phyloP scores from a whole-genome alignment of 192 early-diverging fungal species.

The Coemansia sp. region DNA sequence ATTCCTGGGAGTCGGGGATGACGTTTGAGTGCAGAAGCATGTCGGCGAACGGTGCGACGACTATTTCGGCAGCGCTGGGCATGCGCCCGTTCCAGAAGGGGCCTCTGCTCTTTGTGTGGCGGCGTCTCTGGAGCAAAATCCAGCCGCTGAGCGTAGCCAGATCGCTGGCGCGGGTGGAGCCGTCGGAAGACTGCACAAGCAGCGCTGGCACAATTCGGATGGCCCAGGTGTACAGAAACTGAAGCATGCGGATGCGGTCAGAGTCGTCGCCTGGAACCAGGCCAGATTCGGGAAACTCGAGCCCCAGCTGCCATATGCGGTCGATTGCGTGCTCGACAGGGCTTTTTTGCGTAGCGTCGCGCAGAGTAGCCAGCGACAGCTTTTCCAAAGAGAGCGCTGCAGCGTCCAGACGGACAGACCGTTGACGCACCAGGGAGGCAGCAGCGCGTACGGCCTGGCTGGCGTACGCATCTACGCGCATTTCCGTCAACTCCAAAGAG shows the following conservation, averaged over 20 bases:
- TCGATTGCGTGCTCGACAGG: constrained; percentile 12
- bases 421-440: no score
- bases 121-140: constrained; percentile 11
- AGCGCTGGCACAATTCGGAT: constrained; percentile 10
- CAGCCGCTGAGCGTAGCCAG: constrained; percentile 24
- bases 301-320: constrained; percentile 20
- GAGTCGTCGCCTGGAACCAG: constrained; percentile 22
- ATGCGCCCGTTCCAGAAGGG: constrained; percentile 29
- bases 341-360: background rate
- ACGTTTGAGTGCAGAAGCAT: constrained; percentile 12
- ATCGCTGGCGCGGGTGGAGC: background rate
- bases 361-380: background rate
- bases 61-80: constrained; percentile 16
- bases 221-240: constrained; percentile 22
- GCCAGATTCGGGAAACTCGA: constrained; percentile 19
- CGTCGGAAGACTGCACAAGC: background rate
- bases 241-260: constrained; percentile 10
- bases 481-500: no score
- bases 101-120: constrained; percentile 12
- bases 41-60: constrained; percentile 28
- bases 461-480: no score
- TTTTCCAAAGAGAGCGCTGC: no score
- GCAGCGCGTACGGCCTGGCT: no score
- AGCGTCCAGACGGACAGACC: no score
- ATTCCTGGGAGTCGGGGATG: constrained; percentile 17